Evolutionary conservation across 352 stramenopile genomes (phyloP).

Genomic region (Phytophthora fragariae): DNA sequence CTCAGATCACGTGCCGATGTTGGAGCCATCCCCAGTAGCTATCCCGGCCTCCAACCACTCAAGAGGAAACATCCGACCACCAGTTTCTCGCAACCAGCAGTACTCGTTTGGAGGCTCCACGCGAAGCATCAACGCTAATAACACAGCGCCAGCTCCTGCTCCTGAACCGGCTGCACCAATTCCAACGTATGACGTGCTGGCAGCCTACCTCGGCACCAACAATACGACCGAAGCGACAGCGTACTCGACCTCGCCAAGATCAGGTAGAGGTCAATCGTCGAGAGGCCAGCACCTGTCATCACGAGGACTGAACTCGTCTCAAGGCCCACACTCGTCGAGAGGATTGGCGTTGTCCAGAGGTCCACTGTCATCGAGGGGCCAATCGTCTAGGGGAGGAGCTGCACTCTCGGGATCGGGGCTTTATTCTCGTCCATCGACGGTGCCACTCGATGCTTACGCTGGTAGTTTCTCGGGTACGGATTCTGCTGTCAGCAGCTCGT

Average conservation of each 20-base stretch:
- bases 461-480: conserved; percentile 32
- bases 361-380: conserved; percentile 34
- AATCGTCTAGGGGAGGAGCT: conserved; percentile 27
- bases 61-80: conserved; percentile 24
- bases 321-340: conserved; percentile 25
- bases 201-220: conserved; percentile 47
- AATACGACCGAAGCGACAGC: conserved; percentile 33
- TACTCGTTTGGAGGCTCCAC: conserved; percentile 42
- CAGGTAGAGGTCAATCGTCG: conserved; percentile 11
- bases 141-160: conserved; percentile 17
- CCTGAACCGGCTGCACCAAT: conserved; percentile 27
- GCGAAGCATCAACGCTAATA: conserved; percentile 18
- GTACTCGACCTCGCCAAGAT: conserved; percentile 36
- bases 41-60: conserved; percentile 32
- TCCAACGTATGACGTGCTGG: conserved; percentile 50
- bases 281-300: conserved; percentile 17
- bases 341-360: conserved; percentile 30
- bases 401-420: conserved; percentile 27
- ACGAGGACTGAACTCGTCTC: conserved; percentile 21
- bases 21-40: conserved; percentile 40
- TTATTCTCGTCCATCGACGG: conserved; percentile 32
- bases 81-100: conserved; percentile 47
- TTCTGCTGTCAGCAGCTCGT: conserved; percentile 27
- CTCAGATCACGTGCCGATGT: conserved; percentile 38
- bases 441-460: conserved; percentile 38